Evolutionary conservation across 2,329 filamentous ascomycete genomes (phyloP), one percentile per base, ranked within the genome.

Genomic region (Nemania diffusa): DNA sequence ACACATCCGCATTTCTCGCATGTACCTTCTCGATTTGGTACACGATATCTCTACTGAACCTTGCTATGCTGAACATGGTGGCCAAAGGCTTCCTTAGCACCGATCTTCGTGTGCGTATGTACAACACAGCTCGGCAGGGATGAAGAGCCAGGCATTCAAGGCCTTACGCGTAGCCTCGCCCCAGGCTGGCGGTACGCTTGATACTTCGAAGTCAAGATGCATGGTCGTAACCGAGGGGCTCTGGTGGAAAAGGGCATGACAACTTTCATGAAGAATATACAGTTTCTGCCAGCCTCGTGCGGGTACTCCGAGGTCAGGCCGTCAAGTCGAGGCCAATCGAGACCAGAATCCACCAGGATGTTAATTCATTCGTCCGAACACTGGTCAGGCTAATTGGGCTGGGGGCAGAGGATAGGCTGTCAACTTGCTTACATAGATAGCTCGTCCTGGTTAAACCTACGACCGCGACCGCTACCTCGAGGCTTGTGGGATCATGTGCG

Each of bases 21-120:
- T 60, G 40, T 8, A 5, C 51, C 9, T 50, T 63, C 40, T 55
- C 20, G 8, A 48, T 58, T 51, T 3, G 32, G 20, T 40, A 9
- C 13, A 29, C n/a, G n/a, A 9, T 11, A 9, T 11, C 42, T 51
- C 24, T 26, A 20, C 44, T 8, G 17, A 27, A 48, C n/a, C 48
- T 34, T 60, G 60, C 26, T n/a, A 24, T 24, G 64, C 64, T 60
- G 64, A 64, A 44, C 32, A 55, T n/a, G 48, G 50, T 57, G 64
- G 59, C 64, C 24, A 59, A 50, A 58, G 5, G 46, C 20, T 6
- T 15, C 24, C 24, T 27, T 15, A 17, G 15, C 22, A 15, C 48
- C 48, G 24, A 13, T 5, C 5, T 27, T 15, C 11, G n/a, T n/a
- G n/a, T n/a, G n/a, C n/a, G n/a, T n/a, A n/a, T n/a, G n/a, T 51